phyloP scores from a whole-genome alignment of 352 stramenopile genomes.

The Phytophthora sp. region DNA sequence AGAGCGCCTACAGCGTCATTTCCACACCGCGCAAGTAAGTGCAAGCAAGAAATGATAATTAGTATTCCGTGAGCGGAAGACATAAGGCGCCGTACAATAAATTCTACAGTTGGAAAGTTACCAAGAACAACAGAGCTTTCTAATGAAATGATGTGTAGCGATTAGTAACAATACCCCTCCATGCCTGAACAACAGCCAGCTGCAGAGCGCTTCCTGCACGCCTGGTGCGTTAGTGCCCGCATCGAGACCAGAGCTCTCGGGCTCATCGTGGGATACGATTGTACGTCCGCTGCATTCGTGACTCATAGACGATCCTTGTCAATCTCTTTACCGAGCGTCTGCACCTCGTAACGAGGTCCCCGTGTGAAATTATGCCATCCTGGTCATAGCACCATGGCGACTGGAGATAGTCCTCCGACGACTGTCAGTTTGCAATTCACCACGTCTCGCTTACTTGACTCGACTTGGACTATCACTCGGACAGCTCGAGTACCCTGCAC shows the following conservation, averaged over 20 bases:
- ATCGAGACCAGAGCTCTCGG: conserved; percentile 9
- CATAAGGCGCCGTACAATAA: not conserved
- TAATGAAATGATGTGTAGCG: not conserved
- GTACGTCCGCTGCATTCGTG: conserved; percentile 4
- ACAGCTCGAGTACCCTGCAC: conserved; percentile 1
- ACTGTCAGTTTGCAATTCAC: conserved; percentile 30
- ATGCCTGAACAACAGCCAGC: too few relatives aligned
- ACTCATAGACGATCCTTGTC: conserved; percentile 24
- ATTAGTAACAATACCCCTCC: too few relatives aligned
- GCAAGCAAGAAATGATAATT: too few relatives aligned
- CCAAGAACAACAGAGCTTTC: too few relatives aligned
- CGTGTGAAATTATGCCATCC: conserved; percentile 6
- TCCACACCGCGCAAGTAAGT: conserved; percentile 61
- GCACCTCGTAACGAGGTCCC: conserved; percentile 9
- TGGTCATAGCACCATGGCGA: conserved; percentile 1
- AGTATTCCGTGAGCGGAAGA: not conserved
- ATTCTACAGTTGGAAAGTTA: too few relatives aligned
- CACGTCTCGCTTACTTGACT: conserved; percentile 1
- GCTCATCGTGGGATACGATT: conserved; percentile 14
- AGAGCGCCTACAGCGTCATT: conserved; percentile 60
- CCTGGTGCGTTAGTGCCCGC: conserved; percentile 13
- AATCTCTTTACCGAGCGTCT: conserved; percentile 30
- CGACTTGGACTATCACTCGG: not conserved
- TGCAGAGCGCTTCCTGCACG: not conserved
- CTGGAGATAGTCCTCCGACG: not conserved